phyloP scores from a whole-genome alignment of 2,329 filamentous ascomycete genomes.

The Fusarium buharicum region DNA sequence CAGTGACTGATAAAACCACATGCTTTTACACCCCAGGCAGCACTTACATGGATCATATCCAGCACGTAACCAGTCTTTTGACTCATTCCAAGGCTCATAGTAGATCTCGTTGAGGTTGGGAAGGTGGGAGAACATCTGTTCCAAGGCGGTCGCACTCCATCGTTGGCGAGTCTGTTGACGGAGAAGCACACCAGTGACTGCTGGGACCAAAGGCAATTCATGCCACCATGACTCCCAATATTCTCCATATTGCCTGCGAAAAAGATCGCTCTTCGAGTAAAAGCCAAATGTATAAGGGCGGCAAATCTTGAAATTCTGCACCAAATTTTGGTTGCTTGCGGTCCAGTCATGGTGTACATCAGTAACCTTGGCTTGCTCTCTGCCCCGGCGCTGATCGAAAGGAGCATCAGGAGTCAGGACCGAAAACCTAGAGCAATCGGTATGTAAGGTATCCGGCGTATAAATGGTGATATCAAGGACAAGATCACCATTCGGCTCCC shows the following conservation, averaged over 20 bases:
- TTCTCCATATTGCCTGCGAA: too few species aligned
- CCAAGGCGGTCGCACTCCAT: conserved; percentile 48
- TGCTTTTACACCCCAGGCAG: conserved; percentile 25
- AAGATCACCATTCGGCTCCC: conserved; percentile 45
- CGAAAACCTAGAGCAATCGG: conserved; percentile 50
- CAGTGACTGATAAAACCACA: conserved; percentile 26
- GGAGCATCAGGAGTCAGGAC: conserved; percentile 33
- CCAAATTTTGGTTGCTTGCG: conserved; percentile 42
- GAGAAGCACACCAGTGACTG: conserved; percentile 48
- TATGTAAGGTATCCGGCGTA: conserved; percentile 48
- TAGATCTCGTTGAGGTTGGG: conserved; percentile 50
- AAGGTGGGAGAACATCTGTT: conserved; percentile 49
- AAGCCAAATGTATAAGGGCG: too few species aligned
- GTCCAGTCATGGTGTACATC: conserved; percentile 8
- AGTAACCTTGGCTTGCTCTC: background rate
- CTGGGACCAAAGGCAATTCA: conserved; percentile 47
- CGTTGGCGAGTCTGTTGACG: conserved; percentile 50
- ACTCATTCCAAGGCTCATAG: conserved; percentile 54
- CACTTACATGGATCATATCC: conserved; percentile 46
- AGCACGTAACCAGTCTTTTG: background rate
- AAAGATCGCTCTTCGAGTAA: too few species aligned
- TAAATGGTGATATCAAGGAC: conserved; percentile 50
- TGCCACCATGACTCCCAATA: conserved; percentile 49
- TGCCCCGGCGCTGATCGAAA: conserved; percentile 12
- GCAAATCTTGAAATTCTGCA: too few species aligned